A percentile compares a stretch with the other conserved stretches of the same genome.
Conservation (phyloP, 768 basidiomycete genomes). For the Lactarius psammicola region DNA sequence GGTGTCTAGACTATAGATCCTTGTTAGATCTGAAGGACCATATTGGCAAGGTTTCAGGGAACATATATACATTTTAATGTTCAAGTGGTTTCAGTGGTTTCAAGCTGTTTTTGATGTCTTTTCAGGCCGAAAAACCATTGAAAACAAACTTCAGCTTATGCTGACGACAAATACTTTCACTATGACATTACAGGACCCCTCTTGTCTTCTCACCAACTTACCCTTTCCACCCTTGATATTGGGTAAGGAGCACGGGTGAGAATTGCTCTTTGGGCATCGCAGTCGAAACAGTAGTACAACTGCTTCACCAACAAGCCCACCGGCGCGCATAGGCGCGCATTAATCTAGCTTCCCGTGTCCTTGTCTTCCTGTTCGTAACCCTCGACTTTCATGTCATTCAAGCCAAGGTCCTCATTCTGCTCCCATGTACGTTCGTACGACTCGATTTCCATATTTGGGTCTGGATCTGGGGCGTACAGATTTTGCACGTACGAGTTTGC, state of each 20-base stretch:
- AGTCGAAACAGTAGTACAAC: not conserved
- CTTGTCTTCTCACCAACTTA: no score
- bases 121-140: no score
- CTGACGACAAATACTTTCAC: no score
- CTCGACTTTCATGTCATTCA: conserved; percentile 88
- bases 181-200: no score
- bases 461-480: conserved; percentile 94
- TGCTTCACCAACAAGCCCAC: not conserved
- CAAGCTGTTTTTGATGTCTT: no score
- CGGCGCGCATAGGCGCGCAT: not conserved
- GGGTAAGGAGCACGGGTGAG: not conserved
- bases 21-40: no score
- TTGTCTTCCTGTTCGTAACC: conserved; percentile 51
- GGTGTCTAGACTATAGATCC: no score
- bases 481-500: conserved; percentile 96
- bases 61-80: no score
- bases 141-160: no score
- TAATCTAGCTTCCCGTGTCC: conserved; percentile 11
- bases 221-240: no score
- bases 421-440: conserved; percentile 81
- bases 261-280: not conserved
- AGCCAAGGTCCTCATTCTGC: conserved; percentile 92
- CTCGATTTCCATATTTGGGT: conserved; percentile 88
- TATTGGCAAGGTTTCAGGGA: no score
- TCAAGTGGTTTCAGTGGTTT: no score